A percentile compares a stretch with the other conserved stretches of the same genome.
Conservation (phyloP, 2,329 filamentous ascomycete species). For the Sclerotinia nivalis region DNA sequence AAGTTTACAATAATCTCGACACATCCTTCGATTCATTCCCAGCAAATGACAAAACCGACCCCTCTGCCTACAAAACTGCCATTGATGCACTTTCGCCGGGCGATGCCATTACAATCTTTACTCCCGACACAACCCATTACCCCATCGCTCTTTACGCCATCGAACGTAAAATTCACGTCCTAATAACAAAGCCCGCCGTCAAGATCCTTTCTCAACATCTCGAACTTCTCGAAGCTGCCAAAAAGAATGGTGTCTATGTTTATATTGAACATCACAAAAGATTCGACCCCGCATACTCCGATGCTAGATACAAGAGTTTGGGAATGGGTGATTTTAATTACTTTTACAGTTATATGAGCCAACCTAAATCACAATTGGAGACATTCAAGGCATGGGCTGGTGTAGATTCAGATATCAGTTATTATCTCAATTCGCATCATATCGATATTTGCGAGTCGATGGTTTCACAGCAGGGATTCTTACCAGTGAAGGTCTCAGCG, state of each 20-base stretch:
- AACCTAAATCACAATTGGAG: constrained; percentile 39
- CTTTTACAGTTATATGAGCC: constrained; percentile 77
- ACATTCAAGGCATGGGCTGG: constrained; percentile 57
- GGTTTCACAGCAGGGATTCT: constrained; percentile 71
- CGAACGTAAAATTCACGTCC: constrained; percentile 81
- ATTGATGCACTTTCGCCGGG: constrained; percentile 81
- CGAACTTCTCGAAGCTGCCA: constrained; percentile 69
- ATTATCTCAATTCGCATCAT: constrained; percentile 95
- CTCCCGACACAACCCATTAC: constrained; percentile 88
- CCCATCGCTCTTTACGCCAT: constrained; percentile 92
- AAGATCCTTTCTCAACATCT: constrained; percentile 81
- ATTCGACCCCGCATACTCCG: constrained; percentile 88
- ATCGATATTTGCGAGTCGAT: constrained; percentile 91
- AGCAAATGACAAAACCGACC: constrained; percentile 69
- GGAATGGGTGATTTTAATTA: constrained; percentile 94
- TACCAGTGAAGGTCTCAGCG: constrained; percentile 76
- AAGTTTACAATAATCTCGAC: constrained; percentile 87
- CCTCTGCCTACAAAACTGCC: constrained; percentile 82
- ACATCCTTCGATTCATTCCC: constrained; percentile 84
- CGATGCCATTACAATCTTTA: constrained; percentile 94
- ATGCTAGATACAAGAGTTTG: constrained; percentile 75
- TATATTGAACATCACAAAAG: constrained; percentile 97
- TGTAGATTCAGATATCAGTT: constrained; percentile 87
- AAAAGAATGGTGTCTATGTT: constrained; percentile 78
- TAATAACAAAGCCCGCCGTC: constrained; percentile 92